Conservation (phyloP, 2,329 filamentous ascomycete genomes). For the Chaetomium globosum region DNA sequence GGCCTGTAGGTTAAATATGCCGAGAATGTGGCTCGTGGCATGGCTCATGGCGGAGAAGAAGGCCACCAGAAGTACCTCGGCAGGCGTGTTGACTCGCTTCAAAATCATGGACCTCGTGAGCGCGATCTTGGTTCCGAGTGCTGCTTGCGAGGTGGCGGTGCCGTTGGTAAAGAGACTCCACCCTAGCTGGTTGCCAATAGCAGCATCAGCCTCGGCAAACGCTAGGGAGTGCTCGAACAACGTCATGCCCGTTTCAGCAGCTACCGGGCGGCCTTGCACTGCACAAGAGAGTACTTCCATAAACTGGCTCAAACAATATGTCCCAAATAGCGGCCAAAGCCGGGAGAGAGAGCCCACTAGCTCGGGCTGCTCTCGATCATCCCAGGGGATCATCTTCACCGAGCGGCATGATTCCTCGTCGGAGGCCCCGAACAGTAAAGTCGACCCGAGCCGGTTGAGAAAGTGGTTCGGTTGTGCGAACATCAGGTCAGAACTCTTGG, state of each 20-base stretch:
- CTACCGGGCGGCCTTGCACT: conserved; percentile 76
- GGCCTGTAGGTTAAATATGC: conserved; percentile 77
- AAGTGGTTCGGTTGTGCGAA: conserved; percentile 70
- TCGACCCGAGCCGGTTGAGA: conserved; percentile 72
- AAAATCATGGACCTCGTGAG: conserved; percentile 69
- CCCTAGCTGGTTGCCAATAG: conserved; percentile 77
- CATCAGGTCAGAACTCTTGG: conserved; percentile 67
- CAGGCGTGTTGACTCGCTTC: conserved; percentile 80
- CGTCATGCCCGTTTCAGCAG: conserved; percentile 91
- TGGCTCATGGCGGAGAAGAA: conserved; percentile 90
- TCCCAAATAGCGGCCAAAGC: conserved; percentile 74
- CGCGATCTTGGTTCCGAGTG: conserved; percentile 47
- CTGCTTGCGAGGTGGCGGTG: conserved; percentile 49
- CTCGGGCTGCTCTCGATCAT: conserved; percentile 55
- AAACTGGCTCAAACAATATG: conserved; percentile 76
- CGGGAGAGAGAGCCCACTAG: conserved; percentile 76
- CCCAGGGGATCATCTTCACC: conserved; percentile 68
- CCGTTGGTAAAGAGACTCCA: conserved; percentile 63
- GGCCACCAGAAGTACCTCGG: conserved; percentile 83
- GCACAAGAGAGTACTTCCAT: conserved; percentile 86
- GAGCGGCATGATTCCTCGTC: conserved; percentile 75
- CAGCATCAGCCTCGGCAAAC: conserved; percentile 91
- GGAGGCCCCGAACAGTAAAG: conserved; percentile 70
- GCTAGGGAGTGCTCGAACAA: conserved; percentile 94
- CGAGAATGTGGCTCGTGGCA: conserved; percentile 79